Evolutionary conservation across 768 basidiomycete species (phyloP).

Genomic region (Leccinum uliginosum): DNA sequence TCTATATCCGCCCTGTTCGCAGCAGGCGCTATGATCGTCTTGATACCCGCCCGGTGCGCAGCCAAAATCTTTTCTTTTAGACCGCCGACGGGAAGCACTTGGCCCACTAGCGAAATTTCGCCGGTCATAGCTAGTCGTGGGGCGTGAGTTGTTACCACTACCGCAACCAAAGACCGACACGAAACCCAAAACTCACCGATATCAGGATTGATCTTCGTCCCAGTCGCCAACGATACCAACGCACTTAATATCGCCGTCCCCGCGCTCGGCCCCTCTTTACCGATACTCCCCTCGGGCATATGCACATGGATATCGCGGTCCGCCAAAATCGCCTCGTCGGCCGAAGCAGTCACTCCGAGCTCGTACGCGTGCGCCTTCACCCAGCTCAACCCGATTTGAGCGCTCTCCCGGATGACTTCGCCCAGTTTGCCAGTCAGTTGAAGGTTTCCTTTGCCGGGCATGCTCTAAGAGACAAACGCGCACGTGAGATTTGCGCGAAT

Average conservation of each 20-base stretch:
- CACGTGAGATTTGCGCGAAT: not conserved
- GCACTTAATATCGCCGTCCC: constrained; percentile 92
- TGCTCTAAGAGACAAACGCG: constrained; percentile 49
- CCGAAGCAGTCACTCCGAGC: constrained; percentile 74
- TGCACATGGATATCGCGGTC: constrained; percentile 92
- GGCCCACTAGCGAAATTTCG: constrained; percentile 93
- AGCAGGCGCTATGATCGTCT: constrained; percentile 80
- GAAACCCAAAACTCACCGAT: constrained; percentile 58
- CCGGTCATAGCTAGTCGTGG: constrained; percentile 91
- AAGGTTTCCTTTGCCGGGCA: constrained; percentile 92
- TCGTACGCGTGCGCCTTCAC: constrained; percentile 87
- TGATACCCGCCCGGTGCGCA: constrained; percentile 95
- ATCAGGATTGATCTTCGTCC: constrained; percentile 77
- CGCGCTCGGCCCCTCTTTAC: constrained; percentile 95
- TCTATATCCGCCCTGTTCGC: constrained; percentile 94
- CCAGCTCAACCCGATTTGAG: constrained; percentile 92
- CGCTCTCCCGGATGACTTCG: constrained; percentile 95
- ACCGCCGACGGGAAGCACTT: constrained; percentile 94
- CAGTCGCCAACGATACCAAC: constrained; percentile 88
- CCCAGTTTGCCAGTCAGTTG: constrained; percentile 97
- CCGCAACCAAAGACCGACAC: not conserved
- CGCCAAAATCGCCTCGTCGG: constrained; percentile 73
- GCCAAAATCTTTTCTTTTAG: constrained; percentile 96
- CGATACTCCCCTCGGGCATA: constrained; percentile 92
- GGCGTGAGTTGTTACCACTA: not conserved